Conservation (phyloP, 179 eudicot genomes). For the Pouteria campechiana region DNA sequence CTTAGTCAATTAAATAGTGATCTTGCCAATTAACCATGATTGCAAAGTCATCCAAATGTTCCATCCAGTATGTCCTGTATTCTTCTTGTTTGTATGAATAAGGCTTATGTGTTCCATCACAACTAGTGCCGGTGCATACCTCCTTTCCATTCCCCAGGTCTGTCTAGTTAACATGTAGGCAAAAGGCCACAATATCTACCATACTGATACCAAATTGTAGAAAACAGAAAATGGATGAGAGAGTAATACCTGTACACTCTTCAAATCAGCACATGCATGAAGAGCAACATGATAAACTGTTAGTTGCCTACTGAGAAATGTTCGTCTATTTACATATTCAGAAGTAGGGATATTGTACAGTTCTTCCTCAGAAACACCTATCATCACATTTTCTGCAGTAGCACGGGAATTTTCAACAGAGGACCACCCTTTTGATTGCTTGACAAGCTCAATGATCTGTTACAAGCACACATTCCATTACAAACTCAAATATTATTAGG, state of each 20-base stretch:
- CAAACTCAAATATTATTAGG: not conserved
- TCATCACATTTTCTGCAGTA: conserved; percentile 68
- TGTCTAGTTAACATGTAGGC: too few species aligned
- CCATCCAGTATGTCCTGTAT: too few species aligned
- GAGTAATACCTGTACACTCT: conserved; percentile 56
- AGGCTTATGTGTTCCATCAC: not conserved
- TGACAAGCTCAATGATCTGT: conserved; percentile 87
- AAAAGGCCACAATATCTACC: not conserved
- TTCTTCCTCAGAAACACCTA: conserved; percentile 72
- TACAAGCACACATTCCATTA: conserved; percentile 5
- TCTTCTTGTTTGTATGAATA: too few species aligned
- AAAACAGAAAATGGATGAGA: too few species aligned
- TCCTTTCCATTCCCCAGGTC: too few species aligned
- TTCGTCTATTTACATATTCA: conserved; percentile 51
- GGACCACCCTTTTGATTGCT: conserved; percentile 96
- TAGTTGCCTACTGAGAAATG: conserved; percentile 40
- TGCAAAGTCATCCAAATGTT: too few species aligned
- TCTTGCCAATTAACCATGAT: too few species aligned
- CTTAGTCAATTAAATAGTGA: too few species aligned
- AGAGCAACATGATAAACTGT: conserved; percentile 90
- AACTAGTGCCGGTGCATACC: too few species aligned
- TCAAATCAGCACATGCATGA: conserved; percentile 67
- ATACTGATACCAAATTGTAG: too few species aligned
- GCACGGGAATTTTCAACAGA: conserved; percentile 38
- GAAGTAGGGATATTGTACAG: conserved; percentile 73